A percentile compares a stretch with the other conserved stretches of the same genome.
phyloP scores from a whole-genome alignment of 805 yeast species.

The Soucietia sequanensis region DNA sequence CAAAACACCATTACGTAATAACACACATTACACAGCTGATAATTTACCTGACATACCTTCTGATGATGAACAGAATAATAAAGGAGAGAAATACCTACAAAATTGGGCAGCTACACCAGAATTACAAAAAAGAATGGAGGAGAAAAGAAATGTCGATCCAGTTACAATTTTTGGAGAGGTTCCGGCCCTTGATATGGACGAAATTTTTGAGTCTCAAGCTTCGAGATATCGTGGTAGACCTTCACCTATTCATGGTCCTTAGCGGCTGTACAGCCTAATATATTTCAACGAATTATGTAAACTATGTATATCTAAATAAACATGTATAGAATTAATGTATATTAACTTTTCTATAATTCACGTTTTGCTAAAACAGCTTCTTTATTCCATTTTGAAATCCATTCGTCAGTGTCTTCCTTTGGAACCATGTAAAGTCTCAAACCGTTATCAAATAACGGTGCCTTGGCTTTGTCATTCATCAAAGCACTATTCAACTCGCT shows the following conservation, averaged over 20 bases:
- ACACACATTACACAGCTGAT: conserved; percentile 12
- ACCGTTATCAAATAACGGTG: conserved; percentile 76
- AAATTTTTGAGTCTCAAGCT: conserved; percentile 55
- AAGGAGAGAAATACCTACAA: conserved; percentile 19
- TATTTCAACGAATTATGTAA: conserved; percentile 4
- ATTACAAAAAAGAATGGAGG: conserved; percentile 23
- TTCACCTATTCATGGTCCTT: conserved; percentile 37
- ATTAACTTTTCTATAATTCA: neutral
- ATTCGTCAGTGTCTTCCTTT: conserved; percentile 56
- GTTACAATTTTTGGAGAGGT: conserved; percentile 71
- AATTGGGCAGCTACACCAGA: conserved; percentile 43
- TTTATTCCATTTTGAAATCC: conserved; percentile 71
- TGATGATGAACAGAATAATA: conserved; percentile 32
- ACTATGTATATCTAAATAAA: neutral
- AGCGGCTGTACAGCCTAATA: neutral
- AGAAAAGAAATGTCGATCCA: conserved; percentile 52
- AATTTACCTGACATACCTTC: conserved; percentile 40
- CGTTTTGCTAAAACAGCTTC: conserved; percentile 50
- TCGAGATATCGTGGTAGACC: conserved; percentile 55
- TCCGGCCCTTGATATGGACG: conserved; percentile 66
- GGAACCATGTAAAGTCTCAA: conserved; percentile 79
- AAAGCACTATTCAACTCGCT: conserved; percentile 63
- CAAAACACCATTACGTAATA: conserved; percentile 4
- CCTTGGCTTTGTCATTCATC: conserved; percentile 56
- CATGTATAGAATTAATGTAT: neutral